Evolutionary conservation across 225 moss, liverwort and hornwort species (phyloP), one percentile per base, ranked within the genome.

Genomic region (Pseudoscleropodium purum): DNA sequence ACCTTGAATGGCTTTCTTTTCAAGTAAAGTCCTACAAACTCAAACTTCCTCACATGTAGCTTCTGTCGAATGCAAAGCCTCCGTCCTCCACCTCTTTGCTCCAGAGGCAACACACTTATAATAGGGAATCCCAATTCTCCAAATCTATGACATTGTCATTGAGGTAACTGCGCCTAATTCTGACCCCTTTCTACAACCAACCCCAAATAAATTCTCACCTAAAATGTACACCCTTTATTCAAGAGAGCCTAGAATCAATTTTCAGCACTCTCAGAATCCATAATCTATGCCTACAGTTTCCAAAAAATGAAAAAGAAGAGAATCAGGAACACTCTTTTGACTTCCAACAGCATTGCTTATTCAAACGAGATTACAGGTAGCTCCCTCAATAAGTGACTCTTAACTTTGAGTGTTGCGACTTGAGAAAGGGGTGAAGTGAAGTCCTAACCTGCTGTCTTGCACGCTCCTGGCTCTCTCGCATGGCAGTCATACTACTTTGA

Each of bases 401-500:
- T 14, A 16, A 26, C 25, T 37, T 56, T n/a, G n/a, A n/a, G 79
- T 7, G 27, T 59, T 29, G 69, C 10, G 39, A 68, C 21, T 30
- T 39, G 23, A 31, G 52, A 31, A 56, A 84, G 27, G 69, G 30
- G 39, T 21, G 39, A 43, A 23, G 11, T 11, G 79, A 39, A 59
- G 41, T 30, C 60, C 34, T 12, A 78, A 91, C 93, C 92, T 93
- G 90, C 27, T 90, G 79, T 26, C 82, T 73, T 31, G 81, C 82
- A 75, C 74, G 86, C 78, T 94, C 88, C 37, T 82, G 63, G 52
- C 83, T 93, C 65, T 90, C 91, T 63, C 89, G 88, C 88, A 92
- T 81, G 78, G 90, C 92, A 52, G 88, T 70, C 74, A 84, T 62
- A 74, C 84, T 93, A 34, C 88, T 76, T 64, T 88, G 89, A 37